Percentiles rank a stretch among this genome's conserved stretches.
These are phyloP conservation scores for Avena sativa DNA, from an alignment of 176 grass and related monocot species.

Conservation along the genomic window DNA sequence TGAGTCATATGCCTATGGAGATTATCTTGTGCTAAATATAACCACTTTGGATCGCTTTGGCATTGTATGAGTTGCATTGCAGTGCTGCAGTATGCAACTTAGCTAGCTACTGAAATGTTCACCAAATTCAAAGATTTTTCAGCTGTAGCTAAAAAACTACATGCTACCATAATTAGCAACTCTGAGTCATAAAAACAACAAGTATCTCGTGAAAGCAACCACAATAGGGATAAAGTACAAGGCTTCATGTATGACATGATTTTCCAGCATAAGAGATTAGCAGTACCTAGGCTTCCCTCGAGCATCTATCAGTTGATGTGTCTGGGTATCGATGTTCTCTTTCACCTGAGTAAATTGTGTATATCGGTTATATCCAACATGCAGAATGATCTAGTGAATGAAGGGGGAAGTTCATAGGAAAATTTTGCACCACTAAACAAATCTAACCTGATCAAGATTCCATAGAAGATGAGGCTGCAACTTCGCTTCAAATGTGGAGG, in stretches of 20 bases:
- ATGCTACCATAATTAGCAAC: neutral
- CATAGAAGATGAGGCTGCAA: conserved; percentile 90
- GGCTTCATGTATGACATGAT: neutral
- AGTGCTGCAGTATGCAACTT: neutral
- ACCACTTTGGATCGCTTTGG: neutral
- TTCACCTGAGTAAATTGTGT: conserved; percentile 64
- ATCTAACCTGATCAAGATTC: conserved; percentile 81
- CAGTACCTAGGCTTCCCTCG: conserved; percentile 81
- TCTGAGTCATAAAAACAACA: neutral
- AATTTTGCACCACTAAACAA: neutral
- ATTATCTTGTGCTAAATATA: conserved; percentile 24
- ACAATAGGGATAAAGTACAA: neutral
- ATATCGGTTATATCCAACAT: conserved; percentile 39
- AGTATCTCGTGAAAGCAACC: neutral
- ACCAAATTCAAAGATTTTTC: neutral
- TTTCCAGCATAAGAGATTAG: conserved; percentile 30
- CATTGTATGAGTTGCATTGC: neutral
- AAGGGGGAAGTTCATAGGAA: neutral
- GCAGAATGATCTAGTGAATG: neutral
- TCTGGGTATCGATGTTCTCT: conserved; percentile 72
- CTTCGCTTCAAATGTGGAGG: conserved; percentile 80
- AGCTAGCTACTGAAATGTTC: neutral
- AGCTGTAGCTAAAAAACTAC: neutral
- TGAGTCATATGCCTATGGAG: neutral
- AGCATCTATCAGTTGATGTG: conserved; percentile 92